Conservation (phyloP, 768 basidiomycete species). For the Panaeolus papilionaceus region DNA sequence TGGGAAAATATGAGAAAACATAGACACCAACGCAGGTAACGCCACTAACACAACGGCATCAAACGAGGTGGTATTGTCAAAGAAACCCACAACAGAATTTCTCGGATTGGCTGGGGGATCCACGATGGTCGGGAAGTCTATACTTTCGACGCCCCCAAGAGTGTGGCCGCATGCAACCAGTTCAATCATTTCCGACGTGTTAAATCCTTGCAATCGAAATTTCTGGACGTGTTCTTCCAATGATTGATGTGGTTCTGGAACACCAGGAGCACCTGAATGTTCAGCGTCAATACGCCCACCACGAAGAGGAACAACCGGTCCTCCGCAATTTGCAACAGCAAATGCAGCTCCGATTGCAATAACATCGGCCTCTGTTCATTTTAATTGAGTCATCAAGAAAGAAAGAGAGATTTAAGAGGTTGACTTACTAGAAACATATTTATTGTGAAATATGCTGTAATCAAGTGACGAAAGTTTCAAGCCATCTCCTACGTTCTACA, state of each 20-base stretch:
- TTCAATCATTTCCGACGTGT: constrained; percentile 42
- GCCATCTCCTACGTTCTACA: constrained; percentile 44
- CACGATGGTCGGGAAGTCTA: constrained; percentile 42
- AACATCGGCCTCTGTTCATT: constrained; percentile 41
- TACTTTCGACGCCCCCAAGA: constrained; percentile 44
- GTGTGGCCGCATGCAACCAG: constrained; percentile 49
- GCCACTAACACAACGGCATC: constrained; percentile 38
- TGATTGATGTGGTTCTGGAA: constrained; percentile 42
- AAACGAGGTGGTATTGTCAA: constrained; percentile 39
- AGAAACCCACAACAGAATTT: constrained; percentile 30
- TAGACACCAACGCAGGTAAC: neutral
- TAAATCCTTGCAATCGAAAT: constrained; percentile 43
- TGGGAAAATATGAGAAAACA: constrained; percentile 20
- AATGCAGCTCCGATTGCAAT: constrained; percentile 43
- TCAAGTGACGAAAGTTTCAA: constrained; percentile 40
- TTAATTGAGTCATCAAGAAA: neutral
- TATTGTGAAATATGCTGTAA: constrained; percentile 37
- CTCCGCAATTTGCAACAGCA: constrained; percentile 42
- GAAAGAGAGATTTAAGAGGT: neutral
- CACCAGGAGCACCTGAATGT: constrained; percentile 40
- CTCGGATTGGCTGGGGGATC: constrained; percentile 27
- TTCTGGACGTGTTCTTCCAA: constrained; percentile 35
- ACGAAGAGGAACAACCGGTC: constrained; percentile 44
- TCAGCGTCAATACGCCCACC: constrained; percentile 46
- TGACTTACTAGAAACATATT: constrained; percentile 42